These are phyloP conservation scores for Coix lacrymajobi DNA, from an alignment of 176 grass and related monocot genomes.

Conservation along the genomic window DNA sequence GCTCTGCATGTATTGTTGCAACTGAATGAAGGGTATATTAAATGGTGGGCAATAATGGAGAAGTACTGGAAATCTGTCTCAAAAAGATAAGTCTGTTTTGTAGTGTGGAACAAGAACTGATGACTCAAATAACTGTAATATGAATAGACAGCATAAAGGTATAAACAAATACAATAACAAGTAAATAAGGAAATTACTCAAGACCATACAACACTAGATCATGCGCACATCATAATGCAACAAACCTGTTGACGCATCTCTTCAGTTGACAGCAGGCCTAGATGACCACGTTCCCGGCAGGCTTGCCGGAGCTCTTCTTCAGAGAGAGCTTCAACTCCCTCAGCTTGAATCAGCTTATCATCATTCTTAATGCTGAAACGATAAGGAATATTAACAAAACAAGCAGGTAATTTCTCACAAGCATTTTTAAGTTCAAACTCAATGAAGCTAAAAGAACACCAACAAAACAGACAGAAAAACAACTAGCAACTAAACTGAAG, in stretches of 20 bases:
- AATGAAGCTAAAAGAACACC: neutral
- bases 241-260: slow-evolving; percentile 93
- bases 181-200: neutral
- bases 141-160: neutral
- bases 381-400: slow-evolving; percentile 15
- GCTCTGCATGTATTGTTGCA: neutral
- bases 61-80: neutral
- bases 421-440: slow-evolving; percentile 14
- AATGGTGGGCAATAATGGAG: neutral
- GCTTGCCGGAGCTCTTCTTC: slow-evolving; percentile 98
- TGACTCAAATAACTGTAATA: neutral
- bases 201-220: slow-evolving; percentile 13
- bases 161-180: neutral
- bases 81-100: neutral
- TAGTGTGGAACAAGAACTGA: neutral
- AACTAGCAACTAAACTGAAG: neutral
- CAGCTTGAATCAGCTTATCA: slow-evolving; percentile 93
- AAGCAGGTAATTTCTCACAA: neutral
- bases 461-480: slow-evolving; percentile 10
- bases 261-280: slow-evolving; percentile 86
- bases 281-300: slow-evolving; percentile 81
- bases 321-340: slow-evolving; percentile 90
- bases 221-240: slow-evolving; percentile 14
- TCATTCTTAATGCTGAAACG: slow-evolving; percentile 89
- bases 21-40: neutral